Conservation (phyloP, 1,284 basidiomycete genomes). For the Heterobasidion parviporum region DNA sequence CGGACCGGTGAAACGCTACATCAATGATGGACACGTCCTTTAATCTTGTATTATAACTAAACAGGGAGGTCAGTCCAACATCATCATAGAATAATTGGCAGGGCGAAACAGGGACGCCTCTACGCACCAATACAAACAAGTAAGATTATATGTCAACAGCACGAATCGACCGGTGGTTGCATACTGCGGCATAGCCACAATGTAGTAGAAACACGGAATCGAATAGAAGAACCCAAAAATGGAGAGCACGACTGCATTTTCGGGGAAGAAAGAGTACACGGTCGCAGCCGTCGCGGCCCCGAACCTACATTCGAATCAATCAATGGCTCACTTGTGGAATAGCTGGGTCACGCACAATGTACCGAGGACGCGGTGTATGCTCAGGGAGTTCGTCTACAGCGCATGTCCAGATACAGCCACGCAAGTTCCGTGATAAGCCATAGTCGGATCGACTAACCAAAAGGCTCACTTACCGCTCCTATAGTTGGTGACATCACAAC, state of each 20-base stretch:
- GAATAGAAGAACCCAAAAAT: constrained; percentile 88
- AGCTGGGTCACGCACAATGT: constrained; percentile 54
- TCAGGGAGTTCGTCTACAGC: constrained; percentile 72
- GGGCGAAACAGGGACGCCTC: too few relatives aligned
- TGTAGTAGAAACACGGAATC: constrained; percentile 90
- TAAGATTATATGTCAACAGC: constrained; percentile 87
- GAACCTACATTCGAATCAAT: constrained; percentile 33
- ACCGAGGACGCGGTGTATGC: constrained; percentile 71
- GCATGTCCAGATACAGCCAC: constrained; percentile 7
- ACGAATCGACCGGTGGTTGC: constrained; percentile 81
- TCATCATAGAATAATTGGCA: constrained; percentile 7
- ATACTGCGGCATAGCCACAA: constrained; percentile 73
- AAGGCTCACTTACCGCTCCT: constrained; percentile 51
- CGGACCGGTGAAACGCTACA: constrained; percentile 71
- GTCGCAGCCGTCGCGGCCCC: constrained; percentile 74
- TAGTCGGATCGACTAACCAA: background rate
- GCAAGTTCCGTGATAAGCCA: constrained; percentile 1
- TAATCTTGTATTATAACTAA: constrained; percentile 77
- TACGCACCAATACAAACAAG: constrained; percentile 76
- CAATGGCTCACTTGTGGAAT: background rate
- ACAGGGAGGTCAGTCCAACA: constrained; percentile 4
- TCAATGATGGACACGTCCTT: constrained; percentile 60
- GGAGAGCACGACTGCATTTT: constrained; percentile 68
- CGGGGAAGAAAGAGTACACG: constrained; percentile 69
- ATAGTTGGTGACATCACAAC: constrained; percentile 87